Evolutionary conservation across 768 basidiomycete species (phyloP).

Genomic region (Boletales sp.): DNA sequence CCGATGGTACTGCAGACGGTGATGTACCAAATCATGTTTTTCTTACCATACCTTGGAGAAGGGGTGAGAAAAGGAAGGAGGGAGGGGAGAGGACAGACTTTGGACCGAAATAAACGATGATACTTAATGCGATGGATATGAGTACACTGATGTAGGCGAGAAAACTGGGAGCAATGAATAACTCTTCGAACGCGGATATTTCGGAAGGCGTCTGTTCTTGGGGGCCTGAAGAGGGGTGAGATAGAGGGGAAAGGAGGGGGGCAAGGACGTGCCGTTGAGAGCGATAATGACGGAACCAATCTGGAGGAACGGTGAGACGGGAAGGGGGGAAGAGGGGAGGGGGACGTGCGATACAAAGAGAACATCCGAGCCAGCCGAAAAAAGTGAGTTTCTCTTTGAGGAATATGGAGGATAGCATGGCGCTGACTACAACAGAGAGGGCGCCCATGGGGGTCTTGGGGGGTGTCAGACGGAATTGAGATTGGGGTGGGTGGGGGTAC

Average conservation of each 20-base stretch:
- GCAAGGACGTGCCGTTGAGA: slow-evolving; percentile 61
- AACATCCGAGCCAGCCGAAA: slow-evolving; percentile 96
- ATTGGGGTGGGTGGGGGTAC: slow-evolving; percentile 24
- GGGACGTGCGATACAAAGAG: slow-evolving; percentile 76
- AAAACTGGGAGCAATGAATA: slow-evolving; percentile 85
- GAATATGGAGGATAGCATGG: slow-evolving; percentile 88
- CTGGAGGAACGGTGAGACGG: slow-evolving; percentile 31
- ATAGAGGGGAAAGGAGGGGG: no score
- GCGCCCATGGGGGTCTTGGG: slow-evolving; percentile 88
- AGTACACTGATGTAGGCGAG: slow-evolving; percentile 64
- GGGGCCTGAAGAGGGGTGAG: slow-evolving; percentile 45
- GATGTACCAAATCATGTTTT: slow-evolving; percentile 95
- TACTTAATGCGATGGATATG: slow-evolving; percentile 59
- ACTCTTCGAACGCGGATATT: slow-evolving; percentile 66
- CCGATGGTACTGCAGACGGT: slow-evolving; percentile 95
- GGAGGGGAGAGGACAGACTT: slow-evolving; percentile 40
- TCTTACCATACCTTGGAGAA: slow-evolving; percentile 70
- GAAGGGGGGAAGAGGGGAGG: not conserved
- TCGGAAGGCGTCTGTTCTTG: slow-evolving; percentile 65
- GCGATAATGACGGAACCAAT: slow-evolving; percentile 88
- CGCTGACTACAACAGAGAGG: slow-evolving; percentile 92
- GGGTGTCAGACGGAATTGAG: slow-evolving; percentile 3
- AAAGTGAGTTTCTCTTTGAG: slow-evolving; percentile 90
- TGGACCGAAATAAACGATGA: slow-evolving; percentile 82
- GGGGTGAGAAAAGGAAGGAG: slow-evolving; percentile 1